Conservation (phyloP, 2,329 filamentous ascomycete genomes). For the Aspergillus caelatus region DNA sequence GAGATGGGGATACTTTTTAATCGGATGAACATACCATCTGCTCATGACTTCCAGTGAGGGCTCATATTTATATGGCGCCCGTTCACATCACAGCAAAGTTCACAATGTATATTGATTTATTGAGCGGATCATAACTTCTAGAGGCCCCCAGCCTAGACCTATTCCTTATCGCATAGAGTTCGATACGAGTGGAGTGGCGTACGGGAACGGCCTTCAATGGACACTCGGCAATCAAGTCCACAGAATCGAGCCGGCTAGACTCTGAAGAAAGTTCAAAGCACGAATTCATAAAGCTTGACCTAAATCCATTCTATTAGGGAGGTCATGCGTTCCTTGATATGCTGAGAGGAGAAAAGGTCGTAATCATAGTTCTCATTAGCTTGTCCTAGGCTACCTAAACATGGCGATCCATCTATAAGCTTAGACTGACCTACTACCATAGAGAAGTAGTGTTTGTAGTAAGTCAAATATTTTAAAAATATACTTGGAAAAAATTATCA, state of each 20-base stretch:
- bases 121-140: not conserved
- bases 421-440: not conserved
- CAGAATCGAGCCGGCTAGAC: not conserved
- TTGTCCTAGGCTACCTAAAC: not conserved
- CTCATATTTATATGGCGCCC: not conserved
- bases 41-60: not conserved
- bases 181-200: not conserved
- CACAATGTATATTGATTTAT: not conserved
- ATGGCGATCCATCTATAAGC: not conserved
- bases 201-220: not conserved
- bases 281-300: not conserved
- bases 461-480: not conserved
- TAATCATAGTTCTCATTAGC: too few species aligned
- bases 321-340: not conserved
- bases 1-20: not conserved
- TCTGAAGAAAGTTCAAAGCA: not conserved
- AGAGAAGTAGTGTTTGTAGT: not conserved
- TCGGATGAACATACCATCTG: too few species aligned
- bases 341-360: too few species aligned
- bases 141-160: not conserved
- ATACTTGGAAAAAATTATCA: not conserved
- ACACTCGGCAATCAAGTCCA: too few species aligned
- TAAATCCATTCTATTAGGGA: not conserved
- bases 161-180: not conserved
- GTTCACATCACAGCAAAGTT: not conserved